Evolutionary conservation across 495 filamentous ascomycete genomes (phyloP), one percentile per base, ranked within the genome.

Genomic region (Penicillium nucicola): DNA sequence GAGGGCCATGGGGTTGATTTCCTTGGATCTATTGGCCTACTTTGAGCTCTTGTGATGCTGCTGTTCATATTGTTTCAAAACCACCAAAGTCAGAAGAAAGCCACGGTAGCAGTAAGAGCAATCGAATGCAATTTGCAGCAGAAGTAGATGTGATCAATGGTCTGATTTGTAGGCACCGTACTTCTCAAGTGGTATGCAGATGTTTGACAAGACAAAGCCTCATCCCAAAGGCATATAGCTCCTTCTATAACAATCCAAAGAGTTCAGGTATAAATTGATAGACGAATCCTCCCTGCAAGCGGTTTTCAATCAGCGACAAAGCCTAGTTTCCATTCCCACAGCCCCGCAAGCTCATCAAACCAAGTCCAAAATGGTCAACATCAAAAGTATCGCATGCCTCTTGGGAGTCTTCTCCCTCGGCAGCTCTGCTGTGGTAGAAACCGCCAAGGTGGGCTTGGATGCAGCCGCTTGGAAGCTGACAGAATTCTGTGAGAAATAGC

Each of bases 401-500:
- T 20, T 65, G 35, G 53, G 59, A 13, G 15, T 65, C 13, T 41
- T 45, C 2, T 50, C 46, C 28, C 19, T 60, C 19, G 54, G 30
- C 2, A 11, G 57, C 4, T 48, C 62, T 12, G 42, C 45, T 2
- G 41, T 53, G 2, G 31, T 58, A 10, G 36, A 58, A 4, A 37
- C 31, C 23, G 33, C 48, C 11, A 10, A 14, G 10, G 12, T 39
- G 2, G 17, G 32, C 13, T 36, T 14, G 3, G 23, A 30, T 10
- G 17, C 34, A 2, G 12, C 31, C 15, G n/a, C 1, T 1, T 17
- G 12, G 14, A 38, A 45, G 23, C 18, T 37, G 18, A 47, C 25
- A 0, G 48, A 50, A 18, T 19, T 18, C 33, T 63, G 60, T 63
- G 48, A 47, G 60, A 55, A 12, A 11, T 5, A 33, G 6, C 17